Base-by-base conservation (phyloP, 768 basidiomycete genomes). In the Mrakia blollopis region DNA sequence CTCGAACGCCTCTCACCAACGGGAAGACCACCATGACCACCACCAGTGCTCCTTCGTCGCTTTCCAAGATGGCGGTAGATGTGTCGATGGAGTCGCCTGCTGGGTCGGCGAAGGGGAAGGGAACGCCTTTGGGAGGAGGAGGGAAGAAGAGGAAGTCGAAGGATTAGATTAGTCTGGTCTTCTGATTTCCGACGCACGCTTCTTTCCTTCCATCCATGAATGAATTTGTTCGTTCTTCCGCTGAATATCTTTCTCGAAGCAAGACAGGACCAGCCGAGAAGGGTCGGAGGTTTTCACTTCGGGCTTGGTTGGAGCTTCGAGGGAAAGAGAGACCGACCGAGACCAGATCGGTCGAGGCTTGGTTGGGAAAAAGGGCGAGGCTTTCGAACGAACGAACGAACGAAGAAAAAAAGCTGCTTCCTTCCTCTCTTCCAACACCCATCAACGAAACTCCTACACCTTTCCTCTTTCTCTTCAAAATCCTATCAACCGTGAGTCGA, bases 101-200 rank as follows among this genome's bases (percentile, higher is more conserved):
- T 4, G 16, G 67, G 11, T 54, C 54, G 14, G 68, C 54, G n/a
- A 23, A 67, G 39, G 74, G 65, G n/a, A 23, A 67, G 39, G 74
- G 65, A 5, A 52, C 74, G 52, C 74, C 74, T 23, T 68, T 52
- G 16, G 68, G 67, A 25, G 52, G 65, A 50, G 52, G 50, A 50
- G 74, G 74, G 35, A 75, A 61, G 74, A 75, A 75, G 63, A 65
- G 74, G 47, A 75, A 75, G 74, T 75, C 74, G 67, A 69, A 75
- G 65, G 74, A 68, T 41, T 69, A 37, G 50, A 41, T 5, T 41
- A 11, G 39, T 11, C 6, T 18, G 47, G 13, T 9, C 16, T 50
- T 50, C 5, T 4, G 47, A 18, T 21, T 50, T 18, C 25, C 13
- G 68, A 44, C n/a, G n/a, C n/a, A n/a, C n/a, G n/a, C n/a, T n/a